Evolutionary conservation across 1,284 basidiomycete genomes (phyloP).

Genomic region (Ustilago nuda): DNA sequence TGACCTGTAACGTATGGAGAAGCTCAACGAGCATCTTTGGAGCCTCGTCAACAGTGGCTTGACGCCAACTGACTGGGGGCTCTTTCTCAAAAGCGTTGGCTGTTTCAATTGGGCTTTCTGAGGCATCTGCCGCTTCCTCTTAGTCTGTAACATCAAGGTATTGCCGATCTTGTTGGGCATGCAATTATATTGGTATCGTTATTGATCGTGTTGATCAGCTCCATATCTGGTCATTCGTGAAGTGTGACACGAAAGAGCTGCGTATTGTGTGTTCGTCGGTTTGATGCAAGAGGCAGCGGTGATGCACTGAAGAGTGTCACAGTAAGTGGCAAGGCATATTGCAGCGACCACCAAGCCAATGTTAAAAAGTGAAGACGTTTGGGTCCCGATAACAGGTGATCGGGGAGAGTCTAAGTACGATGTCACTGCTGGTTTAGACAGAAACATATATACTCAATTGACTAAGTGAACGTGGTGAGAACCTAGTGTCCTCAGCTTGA

Average conservation of each 20-base stretch:
- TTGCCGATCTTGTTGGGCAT: background rate
- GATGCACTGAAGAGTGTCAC: too few relatives aligned
- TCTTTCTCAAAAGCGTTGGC: conserved; percentile 48
- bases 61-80: conserved; percentile 40
- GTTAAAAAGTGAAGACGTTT: too few relatives aligned
- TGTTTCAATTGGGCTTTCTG: conserved; percentile 54
- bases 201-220: background rate
- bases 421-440: too few relatives aligned
- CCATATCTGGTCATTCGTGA: background rate
- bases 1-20: conserved; percentile 43
- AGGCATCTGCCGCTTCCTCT: background rate
- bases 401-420: too few relatives aligned
- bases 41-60: conserved; percentile 43
- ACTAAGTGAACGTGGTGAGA: too few relatives aligned
- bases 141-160: background rate
- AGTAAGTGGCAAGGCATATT: too few relatives aligned
- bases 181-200: background rate
- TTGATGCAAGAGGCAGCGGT: background rate
- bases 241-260: too few relatives aligned
- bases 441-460: too few relatives aligned
- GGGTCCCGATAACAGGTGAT: too few relatives aligned
- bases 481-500: too few relatives aligned
- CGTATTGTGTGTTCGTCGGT: background rate
- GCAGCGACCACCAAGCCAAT: too few relatives aligned
- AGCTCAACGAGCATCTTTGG: conserved; percentile 49